phyloP scores from a whole-genome alignment of 2,329 filamentous ascomycete species.

The Zymoseptoria crescenta region DNA sequence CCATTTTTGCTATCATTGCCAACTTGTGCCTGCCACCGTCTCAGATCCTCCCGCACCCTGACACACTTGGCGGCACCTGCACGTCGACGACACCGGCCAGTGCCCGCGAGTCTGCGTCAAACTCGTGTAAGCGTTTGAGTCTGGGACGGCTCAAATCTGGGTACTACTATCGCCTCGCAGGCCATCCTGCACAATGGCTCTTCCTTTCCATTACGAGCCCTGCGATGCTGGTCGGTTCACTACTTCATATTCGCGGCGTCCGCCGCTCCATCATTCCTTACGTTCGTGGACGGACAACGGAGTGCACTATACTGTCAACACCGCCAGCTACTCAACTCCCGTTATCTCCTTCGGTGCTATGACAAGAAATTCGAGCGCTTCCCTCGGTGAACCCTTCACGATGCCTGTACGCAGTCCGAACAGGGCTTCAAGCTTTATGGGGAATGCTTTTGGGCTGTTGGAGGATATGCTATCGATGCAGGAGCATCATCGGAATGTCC shows the following conservation, averaged over 20 bases:
- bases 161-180: not conserved
- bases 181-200: not conserved
- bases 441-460: constrained; percentile 21
- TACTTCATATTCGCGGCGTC: not conserved
- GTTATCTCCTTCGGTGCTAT: constrained; percentile 21
- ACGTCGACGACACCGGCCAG: not conserved
- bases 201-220: not conserved
- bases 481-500: constrained; percentile 8
- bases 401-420: not conserved
- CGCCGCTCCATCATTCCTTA: not conserved
- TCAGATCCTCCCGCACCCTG: not conserved
- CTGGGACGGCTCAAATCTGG: not conserved
- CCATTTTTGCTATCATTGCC: not conserved
- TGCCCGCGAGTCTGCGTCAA: not conserved
- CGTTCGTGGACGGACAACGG: constrained; percentile 25
- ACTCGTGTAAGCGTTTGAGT: not conserved
- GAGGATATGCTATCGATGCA: constrained; percentile 17
- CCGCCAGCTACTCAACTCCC: constrained; percentile 19
- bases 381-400: not conserved
- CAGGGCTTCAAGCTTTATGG: constrained; percentile 10
- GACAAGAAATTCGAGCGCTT: constrained; percentile 13
- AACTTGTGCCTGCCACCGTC: not conserved
- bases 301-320: constrained; percentile 22
- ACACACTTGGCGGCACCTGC: not conserved
- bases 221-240: not conserved